Percentiles rank a stretch among this genome's conserved stretches.
phyloP scores from a whole-genome alignment of 306 rosid species.

The Pterocarpus macrocarpus region DNA sequence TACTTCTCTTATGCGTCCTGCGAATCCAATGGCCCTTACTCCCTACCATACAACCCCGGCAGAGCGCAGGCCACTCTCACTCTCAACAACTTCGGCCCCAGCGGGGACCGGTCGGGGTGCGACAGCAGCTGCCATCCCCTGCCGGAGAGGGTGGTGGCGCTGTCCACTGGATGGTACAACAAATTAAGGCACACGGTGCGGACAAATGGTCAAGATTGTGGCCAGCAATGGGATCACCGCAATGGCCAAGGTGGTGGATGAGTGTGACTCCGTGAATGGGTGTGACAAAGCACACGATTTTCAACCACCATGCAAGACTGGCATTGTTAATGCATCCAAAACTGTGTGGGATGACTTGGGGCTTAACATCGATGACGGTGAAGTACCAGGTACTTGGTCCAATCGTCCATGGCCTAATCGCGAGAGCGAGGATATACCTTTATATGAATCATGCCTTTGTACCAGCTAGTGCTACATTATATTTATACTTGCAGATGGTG shows the following conservation, averaged over 20 bases:
- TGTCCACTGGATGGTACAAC: slow-evolving; percentile 59
- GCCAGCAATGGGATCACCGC: slow-evolving; percentile 46
- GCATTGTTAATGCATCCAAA: slow-evolving; percentile 54
- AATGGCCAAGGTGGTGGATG: slow-evolving; percentile 61
- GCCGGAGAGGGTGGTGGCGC: slow-evolving; percentile 50
- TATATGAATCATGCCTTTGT: too few species aligned
- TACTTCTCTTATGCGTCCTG: too few species aligned
- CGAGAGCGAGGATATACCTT: too few species aligned
- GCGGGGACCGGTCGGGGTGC: slow-evolving; percentile 40
- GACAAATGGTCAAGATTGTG: slow-evolving; percentile 41
- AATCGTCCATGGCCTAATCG: neutral
- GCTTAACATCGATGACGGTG: slow-evolving; percentile 28
- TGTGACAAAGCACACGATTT: neutral
- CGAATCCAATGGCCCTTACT: neutral
- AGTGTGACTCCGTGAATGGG: slow-evolving; percentile 50
- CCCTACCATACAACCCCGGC: slow-evolving; percentile 32
- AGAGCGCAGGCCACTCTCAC: slow-evolving; percentile 45
- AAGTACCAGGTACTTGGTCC: slow-evolving; percentile 48
- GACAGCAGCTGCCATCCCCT: slow-evolving; percentile 42
- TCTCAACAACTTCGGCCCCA: slow-evolving; percentile 47
- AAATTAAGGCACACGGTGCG: slow-evolving; percentile 40
- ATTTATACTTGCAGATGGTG: too few species aligned
- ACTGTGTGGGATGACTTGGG: slow-evolving; percentile 59
- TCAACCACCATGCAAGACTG: slow-evolving; percentile 38
- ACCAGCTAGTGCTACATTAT: too few species aligned